Evolutionary conservation across 2,329 filamentous ascomycete species (phyloP), one percentile per base, ranked within the genome.

Genomic region (Dactylella cylindrospora): DNA sequence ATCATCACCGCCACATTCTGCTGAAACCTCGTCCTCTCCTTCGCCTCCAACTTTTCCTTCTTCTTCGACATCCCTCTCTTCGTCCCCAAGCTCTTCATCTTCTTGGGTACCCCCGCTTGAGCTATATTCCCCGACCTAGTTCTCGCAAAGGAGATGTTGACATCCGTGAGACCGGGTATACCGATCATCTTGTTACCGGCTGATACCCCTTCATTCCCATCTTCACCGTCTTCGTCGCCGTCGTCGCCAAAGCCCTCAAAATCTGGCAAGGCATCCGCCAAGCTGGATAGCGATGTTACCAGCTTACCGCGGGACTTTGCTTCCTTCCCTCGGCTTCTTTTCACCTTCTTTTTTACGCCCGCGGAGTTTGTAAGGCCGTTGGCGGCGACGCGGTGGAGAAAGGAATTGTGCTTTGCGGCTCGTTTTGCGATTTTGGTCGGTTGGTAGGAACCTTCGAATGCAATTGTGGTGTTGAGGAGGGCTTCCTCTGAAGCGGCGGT

Each of bases 61-160:
- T 45, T 54, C 50, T 50, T 54, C 12, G 20, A 20, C 59, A 64
- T 64, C 31, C 59, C 59, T 2, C 39, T 26, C 23, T 50, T 55
- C n/a, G 59, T 64, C 4, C 59, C 51, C 26, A 61, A 50, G 49
- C 59, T 54, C 45, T 54, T 55, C 59, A 64, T 64, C 38, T 50
- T 54, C 38, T 55, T 44, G 12, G 59, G 59, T 13, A 64, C 3
- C 25, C 50, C 59, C 19, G 25, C 23, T 26, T 51, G 47, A 17
- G 59, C 59, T 13, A 64, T 40, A 29, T 64, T 64, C 15, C 59
- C 59, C 19, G 43, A 49, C 19, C 59, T 43, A 1, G 44, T 64
- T 17, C 50, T 54, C 31, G 50, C 51, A 25, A 64, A 46, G 10
- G 36, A 54, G 19, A 64, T 45, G 19, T 54, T 54, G 12, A 64